Conservation (phyloP, 140 eudicot species). For the Bidens hawaiensis region DNA sequence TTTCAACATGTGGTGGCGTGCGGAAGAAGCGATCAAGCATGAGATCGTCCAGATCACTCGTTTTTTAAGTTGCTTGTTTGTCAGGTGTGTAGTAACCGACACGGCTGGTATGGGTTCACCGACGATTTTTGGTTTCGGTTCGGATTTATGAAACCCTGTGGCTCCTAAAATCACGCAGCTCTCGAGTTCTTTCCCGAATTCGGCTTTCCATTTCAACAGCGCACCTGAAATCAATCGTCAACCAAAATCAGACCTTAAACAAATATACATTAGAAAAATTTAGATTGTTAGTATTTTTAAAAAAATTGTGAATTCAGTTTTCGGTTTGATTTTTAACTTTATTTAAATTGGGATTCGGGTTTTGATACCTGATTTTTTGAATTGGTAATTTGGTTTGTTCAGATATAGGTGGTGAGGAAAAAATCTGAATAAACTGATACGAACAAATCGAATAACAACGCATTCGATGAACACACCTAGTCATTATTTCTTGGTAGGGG, state of each 20-base stretch:
- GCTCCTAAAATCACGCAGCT: constrained; percentile 67
- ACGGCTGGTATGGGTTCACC: not conserved
- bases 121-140: not conserved
- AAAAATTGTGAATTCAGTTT: too few species aligned
- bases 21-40: constrained; percentile 64
- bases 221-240: constrained; percentile 13
- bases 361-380: too few species aligned
- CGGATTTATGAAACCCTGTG: constrained; percentile 20
- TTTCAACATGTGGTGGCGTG: constrained; percentile 52
- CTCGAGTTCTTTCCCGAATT: constrained; percentile 51
- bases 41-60: constrained; percentile 75
- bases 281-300: too few species aligned
- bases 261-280: too few species aligned
- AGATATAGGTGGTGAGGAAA: too few species aligned
- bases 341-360: too few species aligned
- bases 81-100: not conserved
- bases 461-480: too few species aligned
- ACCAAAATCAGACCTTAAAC: not conserved
- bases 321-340: too few species aligned
- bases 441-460: too few species aligned
- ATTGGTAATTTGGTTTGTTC: too few species aligned
- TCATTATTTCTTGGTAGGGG: too few species aligned
- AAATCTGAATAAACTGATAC: too few species aligned
- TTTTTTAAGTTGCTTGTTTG: constrained; percentile 43
- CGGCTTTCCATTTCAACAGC: constrained; percentile 61